Evolutionary conservation across 2,329 filamentous ascomycete genomes (phyloP), one percentile per base, ranked within the genome.

Genomic region (Colletotrichum camelliae): DNA sequence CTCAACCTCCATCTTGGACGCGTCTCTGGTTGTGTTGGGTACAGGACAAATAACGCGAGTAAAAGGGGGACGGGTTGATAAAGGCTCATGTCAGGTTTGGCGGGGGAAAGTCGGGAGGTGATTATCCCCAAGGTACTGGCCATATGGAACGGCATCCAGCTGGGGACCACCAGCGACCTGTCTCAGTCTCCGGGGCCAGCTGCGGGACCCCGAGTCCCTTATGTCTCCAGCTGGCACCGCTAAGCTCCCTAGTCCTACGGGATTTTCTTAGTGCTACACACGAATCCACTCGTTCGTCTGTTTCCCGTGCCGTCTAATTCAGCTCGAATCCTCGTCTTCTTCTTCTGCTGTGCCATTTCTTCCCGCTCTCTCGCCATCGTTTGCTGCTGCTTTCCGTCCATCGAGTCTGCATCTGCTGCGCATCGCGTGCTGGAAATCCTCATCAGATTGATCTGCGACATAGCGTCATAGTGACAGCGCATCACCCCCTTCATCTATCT

Each of bases 391-490:
- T 35, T 62, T 21, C 58, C 31, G 31, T 35, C 31, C n/a, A 62
- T 21, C 27, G 7, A 62, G 31, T 31, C 29, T 68, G 70, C 24
- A 52, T 24, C 43, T 37, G 10, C 21, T 29, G 12, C 24, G 24
- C 35, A 69, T 75, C 58, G 58, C 70, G 70, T 73, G 74, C 58
- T 64, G 15, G 29, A 55, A 39, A 31, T 2, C 37, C 29, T 70
- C 55, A 24, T 55, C 61, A 33, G 21, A 18, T 68, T 21, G 65
- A 69, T 60, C 70, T 65, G 58, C 74, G 65, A 21, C 48, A 35
- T 18, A 52, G 64, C 65, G 74, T 74, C 74, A 74, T 74, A 69
- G 70, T 73, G 70, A 76, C 74, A 76, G 74, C 74, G 64, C 70
- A 73, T 43, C 35, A 70, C 62, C 70, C 57, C 73, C 64, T 75